Percentiles rank a stretch among this genome's conserved stretches.
Evolutionary conservation across 2,329 filamentous ascomycete genomes (phyloP).

Genomic region (Drechmeria coniospora): DNA sequence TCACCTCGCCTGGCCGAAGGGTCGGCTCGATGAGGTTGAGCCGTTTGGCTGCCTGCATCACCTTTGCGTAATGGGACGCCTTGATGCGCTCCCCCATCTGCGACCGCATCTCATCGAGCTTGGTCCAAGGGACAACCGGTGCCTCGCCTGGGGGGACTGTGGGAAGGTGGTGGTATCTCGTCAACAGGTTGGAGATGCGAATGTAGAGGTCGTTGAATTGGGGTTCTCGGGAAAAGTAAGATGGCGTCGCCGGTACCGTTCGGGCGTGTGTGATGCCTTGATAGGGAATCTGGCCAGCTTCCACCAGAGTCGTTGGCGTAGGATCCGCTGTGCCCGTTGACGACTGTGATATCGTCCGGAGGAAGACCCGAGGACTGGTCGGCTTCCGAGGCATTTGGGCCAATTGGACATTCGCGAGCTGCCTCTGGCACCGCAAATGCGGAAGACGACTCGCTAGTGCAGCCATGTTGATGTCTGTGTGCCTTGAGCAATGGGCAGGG

Average conservation of each 20-base stretch:
- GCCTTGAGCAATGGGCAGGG: too few species aligned
- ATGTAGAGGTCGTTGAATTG: conserved; percentile 77
- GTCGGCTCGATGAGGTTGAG: conserved; percentile 75
- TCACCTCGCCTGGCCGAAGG: conserved; percentile 57
- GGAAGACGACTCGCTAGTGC: conserved; percentile 18
- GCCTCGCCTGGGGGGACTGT: conserved; percentile 48
- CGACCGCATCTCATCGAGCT: conserved; percentile 58
- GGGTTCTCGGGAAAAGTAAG: conserved; percentile 86
- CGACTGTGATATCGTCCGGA: conserved; percentile 9
- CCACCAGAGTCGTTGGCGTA: conserved; percentile 3
- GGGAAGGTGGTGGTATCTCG: conserved; percentile 60
- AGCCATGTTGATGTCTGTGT: conserved; percentile 17
- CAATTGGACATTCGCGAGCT: conserved; percentile 15
- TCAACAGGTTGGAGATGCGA: conserved; percentile 53
- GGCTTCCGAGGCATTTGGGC: conserved; percentile 11
- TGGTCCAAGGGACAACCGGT: conserved; percentile 67
- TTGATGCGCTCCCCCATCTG: conserved; percentile 58
- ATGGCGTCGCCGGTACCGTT: conserved; percentile 67
- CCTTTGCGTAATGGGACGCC: conserved; percentile 61
- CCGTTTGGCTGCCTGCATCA: conserved; percentile 60
- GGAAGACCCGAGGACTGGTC: conserved; percentile 10
- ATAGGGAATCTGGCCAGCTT: conserved; percentile 15
- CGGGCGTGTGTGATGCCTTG: conserved; percentile 40
- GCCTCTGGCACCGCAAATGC: conserved; percentile 19
- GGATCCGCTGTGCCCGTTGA: conserved; percentile 5